phyloP scores from a whole-genome alignment of 2,329 filamentous ascomycete species.

The Colletotrichum sp. region DNA sequence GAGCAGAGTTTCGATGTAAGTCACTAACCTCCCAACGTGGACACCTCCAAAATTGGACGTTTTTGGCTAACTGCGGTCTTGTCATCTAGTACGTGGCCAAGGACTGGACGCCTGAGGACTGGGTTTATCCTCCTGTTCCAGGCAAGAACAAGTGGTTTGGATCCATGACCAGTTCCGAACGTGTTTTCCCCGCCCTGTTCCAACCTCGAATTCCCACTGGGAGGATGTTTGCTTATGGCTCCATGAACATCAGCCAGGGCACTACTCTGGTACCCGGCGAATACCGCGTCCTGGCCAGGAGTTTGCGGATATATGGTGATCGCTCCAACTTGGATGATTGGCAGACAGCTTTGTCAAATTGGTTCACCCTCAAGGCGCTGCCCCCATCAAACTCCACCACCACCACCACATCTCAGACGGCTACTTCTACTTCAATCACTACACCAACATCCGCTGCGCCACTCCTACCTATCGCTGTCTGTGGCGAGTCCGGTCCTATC shows the following conservation, averaged over 20 bases:
- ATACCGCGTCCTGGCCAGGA: slow-evolving; percentile 40
- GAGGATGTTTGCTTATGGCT: background rate
- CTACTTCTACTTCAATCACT: background rate
- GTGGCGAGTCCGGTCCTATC: background rate
- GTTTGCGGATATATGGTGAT: slow-evolving; percentile 57
- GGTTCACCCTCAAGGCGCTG: background rate
- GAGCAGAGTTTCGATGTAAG: slow-evolving; percentile 31
- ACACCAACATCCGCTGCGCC: background rate
- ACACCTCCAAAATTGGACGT: fast-evolving
- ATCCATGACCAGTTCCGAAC: background rate
- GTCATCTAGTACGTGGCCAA: background rate
- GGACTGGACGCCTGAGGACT: slow-evolving; percentile 33
- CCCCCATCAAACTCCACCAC: background rate
- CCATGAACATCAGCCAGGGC: background rate
- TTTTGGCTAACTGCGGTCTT: background rate
- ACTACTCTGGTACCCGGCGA: background rate
- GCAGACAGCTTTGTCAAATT: slow-evolving; percentile 31
- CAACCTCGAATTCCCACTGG: background rate
- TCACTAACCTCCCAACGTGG: fast-evolving
- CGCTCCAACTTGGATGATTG: slow-evolving; percentile 46
- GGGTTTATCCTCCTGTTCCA: slow-evolving; percentile 47
- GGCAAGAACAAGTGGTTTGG: slow-evolving; percentile 52
- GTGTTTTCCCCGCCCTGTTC: background rate
- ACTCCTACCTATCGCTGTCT: background rate
- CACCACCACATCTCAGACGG: background rate